A percentile compares a stretch with the other conserved stretches of the same genome.
phyloP scores from a whole-genome alignment of 257 asterid species.

The Solanum piurae region DNA sequence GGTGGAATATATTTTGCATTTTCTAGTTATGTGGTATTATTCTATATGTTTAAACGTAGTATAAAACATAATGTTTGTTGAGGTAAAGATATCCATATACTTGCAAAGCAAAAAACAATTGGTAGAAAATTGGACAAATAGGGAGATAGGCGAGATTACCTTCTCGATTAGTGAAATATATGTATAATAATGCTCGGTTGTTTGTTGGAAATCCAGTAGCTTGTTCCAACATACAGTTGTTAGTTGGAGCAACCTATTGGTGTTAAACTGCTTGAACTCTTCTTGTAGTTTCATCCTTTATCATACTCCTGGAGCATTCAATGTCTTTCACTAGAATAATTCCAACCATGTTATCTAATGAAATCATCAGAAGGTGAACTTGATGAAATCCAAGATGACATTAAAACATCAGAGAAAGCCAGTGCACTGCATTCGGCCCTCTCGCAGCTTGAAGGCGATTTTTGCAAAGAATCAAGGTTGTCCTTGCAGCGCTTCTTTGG shows the following conservation, averaged over 20 bases:
- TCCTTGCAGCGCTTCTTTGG: constrained; percentile 81
- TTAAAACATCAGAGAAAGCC: constrained; percentile 50
- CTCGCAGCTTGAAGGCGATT: constrained; percentile 54
- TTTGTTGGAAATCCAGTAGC: not conserved
- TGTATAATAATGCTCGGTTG: not conserved
- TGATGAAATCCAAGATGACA: constrained; percentile 54
- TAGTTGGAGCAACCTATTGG: not conserved
- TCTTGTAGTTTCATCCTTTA: not conserved
- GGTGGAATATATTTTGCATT: not conserved
- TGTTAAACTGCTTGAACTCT: not conserved
- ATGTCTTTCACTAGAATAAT: not conserved
- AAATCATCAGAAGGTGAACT: constrained; percentile 38
- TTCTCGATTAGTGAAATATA: not conserved
- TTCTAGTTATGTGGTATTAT: not conserved
- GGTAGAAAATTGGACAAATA: not conserved
- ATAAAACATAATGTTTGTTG: not conserved
- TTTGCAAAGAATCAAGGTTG: constrained; percentile 76
- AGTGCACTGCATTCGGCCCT: constrained; percentile 67
- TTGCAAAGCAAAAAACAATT: not conserved
- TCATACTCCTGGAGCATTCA: not conserved
- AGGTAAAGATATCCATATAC: not conserved
- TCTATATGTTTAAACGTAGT: not conserved
- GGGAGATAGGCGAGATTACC: not conserved
- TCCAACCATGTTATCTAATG: constrained; percentile 19
- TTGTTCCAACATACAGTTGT: not conserved